phyloP scores from a whole-genome alignment of 768 basidiomycete species.

The Suillus tomentosus region DNA sequence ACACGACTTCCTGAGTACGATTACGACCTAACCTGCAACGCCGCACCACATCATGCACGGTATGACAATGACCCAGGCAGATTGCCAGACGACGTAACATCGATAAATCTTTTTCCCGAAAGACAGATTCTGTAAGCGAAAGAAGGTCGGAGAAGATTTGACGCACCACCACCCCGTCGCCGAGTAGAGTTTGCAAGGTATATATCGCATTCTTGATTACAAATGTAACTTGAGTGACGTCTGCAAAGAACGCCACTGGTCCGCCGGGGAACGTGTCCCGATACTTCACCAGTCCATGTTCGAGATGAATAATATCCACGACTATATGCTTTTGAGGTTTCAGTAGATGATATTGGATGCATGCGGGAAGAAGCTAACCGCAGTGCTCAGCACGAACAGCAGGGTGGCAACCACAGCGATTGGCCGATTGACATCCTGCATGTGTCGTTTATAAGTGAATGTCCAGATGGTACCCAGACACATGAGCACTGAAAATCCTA shows the following conservation, averaged over 20 bases:
- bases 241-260: neutral
- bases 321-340: neutral
- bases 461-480: neutral
- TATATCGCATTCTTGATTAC: neutral
- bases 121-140: neutral
- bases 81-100: neutral
- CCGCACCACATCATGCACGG: neutral
- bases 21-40: neutral
- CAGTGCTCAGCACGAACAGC: neutral
- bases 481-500: neutral
- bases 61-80: neutral
- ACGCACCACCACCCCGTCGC: neutral
- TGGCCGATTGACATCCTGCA: neutral
- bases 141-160: neutral
- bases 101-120: neutral
- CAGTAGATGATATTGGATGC: neutral
- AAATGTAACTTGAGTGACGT: neutral
- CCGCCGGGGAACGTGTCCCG: neutral
- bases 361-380: neutral
- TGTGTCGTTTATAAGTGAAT: neutral
- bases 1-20: neutral
- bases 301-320: neutral
- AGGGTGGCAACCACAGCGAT: neutral
- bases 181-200: constrained; percentile 1
- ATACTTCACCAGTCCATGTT: neutral